phyloP scores from a whole-genome alignment of 1,284 basidiomycete genomes.

The Leccinum insolens region DNA sequence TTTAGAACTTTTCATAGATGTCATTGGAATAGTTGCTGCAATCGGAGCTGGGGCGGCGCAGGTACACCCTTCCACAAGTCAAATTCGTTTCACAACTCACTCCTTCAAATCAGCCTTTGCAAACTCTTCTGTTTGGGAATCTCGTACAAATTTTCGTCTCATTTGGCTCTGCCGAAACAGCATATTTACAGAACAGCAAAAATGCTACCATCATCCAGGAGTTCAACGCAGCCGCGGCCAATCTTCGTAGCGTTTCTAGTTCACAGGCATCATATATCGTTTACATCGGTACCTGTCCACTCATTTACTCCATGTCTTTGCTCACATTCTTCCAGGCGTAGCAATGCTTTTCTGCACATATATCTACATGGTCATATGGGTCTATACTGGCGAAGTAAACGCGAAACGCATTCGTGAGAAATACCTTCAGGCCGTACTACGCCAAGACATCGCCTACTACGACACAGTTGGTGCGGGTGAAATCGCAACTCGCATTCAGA shows the following conservation, averaged over 20 bases:
- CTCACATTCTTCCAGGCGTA: conserved; percentile 45
- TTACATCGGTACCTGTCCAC: conserved; percentile 63
- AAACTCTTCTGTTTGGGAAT: conserved; percentile 82
- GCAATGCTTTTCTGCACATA: conserved; percentile 71
- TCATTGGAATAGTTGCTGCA: conserved; percentile 68
- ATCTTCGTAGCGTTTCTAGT: conserved; percentile 58
- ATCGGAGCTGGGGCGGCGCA: conserved; percentile 75
- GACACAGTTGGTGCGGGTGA: conserved; percentile 95
- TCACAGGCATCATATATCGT: conserved; percentile 66
- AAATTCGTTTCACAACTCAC: conserved; percentile 10
- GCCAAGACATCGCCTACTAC: conserved; percentile 90
- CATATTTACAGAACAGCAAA: conserved; percentile 29
- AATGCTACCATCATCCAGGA: conserved; percentile 20
- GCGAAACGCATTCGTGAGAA: conserved; percentile 82
- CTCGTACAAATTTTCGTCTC: conserved; percentile 77
- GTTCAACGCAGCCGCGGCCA: conserved; percentile 45
- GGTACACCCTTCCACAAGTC: conserved; percentile 39
- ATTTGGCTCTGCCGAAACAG: conserved; percentile 44
- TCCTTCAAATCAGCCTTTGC: conserved; percentile 61
- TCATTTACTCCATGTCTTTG: not conserved
- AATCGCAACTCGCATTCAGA: conserved; percentile 93
- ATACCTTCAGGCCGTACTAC: conserved; percentile 78
- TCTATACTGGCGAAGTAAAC: conserved; percentile 88
- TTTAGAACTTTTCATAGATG: conserved; percentile 64
- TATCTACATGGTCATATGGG: conserved; percentile 85